phyloP scores from a whole-genome alignment of 768 basidiomycete species.

The Leccinum fibrillosum region DNA sequence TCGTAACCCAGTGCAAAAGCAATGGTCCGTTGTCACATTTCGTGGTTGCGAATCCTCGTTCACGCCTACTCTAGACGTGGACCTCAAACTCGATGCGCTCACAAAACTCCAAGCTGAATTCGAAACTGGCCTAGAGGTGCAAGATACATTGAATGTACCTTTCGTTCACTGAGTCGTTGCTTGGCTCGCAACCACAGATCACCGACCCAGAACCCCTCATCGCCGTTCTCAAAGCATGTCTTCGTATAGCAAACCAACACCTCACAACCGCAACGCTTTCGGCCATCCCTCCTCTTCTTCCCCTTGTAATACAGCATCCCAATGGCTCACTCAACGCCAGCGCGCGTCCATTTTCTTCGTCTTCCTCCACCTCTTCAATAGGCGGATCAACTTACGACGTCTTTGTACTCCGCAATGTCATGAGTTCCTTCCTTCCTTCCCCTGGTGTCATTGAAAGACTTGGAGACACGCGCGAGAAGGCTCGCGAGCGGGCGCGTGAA shows the following conservation, averaged over 20 bases:
- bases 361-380: conserved; percentile 49
- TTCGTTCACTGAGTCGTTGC: conserved; percentile 12
- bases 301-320: conserved; percentile 51
- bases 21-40: conserved; percentile 44
- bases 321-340: conserved; percentile 23
- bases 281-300: conserved; percentile 63
- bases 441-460: conserved; percentile 82
- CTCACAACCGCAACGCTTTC: conserved; percentile 74
- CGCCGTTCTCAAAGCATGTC: conserved; percentile 63
- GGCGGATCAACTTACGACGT: conserved; percentile 46
- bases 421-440: conserved; percentile 66
- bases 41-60: conserved; percentile 5
- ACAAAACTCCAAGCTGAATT: conserved; percentile 75
- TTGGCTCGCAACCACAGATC: conserved; percentile 45
- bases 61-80: conserved; percentile 53
- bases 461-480: conserved; percentile 70
- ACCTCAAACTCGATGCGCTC: conserved; percentile 77
- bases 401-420: conserved; percentile 60
- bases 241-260: conserved; percentile 80
- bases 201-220: conserved; percentile 70
- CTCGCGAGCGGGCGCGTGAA: conserved; percentile 73
- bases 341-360: conserved; percentile 44
- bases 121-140: conserved; percentile 67
- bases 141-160: conserved; percentile 14
- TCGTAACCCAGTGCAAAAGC: conserved; percentile 62